These are phyloP conservation scores for Pulveroboletus sp. DNA, from an alignment of 768 basidiomycete species.

Conservation along the genomic window DNA sequence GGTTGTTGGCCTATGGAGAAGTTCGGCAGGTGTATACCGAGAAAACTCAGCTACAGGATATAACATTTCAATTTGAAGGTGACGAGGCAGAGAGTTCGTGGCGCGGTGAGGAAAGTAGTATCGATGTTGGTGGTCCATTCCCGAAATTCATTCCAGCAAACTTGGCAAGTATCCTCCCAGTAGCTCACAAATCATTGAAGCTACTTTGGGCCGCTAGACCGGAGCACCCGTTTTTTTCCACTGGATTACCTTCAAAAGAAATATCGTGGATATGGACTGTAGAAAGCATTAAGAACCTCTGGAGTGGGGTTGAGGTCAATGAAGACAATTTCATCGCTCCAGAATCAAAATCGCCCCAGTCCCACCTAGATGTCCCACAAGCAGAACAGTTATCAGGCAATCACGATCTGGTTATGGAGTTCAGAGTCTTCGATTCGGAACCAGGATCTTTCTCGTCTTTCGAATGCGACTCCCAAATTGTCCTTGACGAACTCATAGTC, in stretches of 20 bases:
- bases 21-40: constrained; percentile 26
- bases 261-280: constrained; percentile 45
- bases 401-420: constrained; percentile 39
- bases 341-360: not conserved
- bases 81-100: constrained; percentile 37
- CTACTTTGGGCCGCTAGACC: constrained; percentile 62
- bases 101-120: constrained; percentile 36
- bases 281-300: constrained; percentile 8
- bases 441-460: constrained; percentile 43
- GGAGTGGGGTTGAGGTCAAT: constrained; percentile 2
- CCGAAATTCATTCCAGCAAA: constrained; percentile 60
- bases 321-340: not conserved
- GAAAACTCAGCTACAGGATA: constrained; percentile 13
- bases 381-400: not conserved
- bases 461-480: constrained; percentile 13
- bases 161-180: constrained; percentile 49
- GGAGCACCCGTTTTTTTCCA: constrained; percentile 55
- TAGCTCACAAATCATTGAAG: constrained; percentile 64
- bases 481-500: constrained; percentile 46
- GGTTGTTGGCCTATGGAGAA: constrained; percentile 50
- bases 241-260: constrained; percentile 29
- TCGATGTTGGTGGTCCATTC: constrained; percentile 40
- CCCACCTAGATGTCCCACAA: not conserved
- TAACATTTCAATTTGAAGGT: constrained; percentile 20
- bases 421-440: constrained; percentile 61